Percentiles rank a stretch among this genome's conserved stretches.
Evolutionary conservation across 2,329 filamentous ascomycete species (phyloP).

Genomic region (Penicillium sp.): DNA sequence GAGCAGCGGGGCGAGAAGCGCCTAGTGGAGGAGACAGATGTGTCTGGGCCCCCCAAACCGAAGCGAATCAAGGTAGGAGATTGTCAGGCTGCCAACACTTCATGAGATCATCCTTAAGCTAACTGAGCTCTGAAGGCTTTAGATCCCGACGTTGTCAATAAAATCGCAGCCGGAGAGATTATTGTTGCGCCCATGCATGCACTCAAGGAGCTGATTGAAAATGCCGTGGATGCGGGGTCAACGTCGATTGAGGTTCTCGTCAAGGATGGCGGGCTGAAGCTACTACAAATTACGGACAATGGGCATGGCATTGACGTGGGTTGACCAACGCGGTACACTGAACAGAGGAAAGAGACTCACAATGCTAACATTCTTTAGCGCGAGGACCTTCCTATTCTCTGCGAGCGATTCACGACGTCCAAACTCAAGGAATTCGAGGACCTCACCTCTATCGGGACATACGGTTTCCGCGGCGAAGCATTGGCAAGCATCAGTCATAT

Average conservation of each 20-base stretch:
- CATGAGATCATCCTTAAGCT: conserved; percentile 19
- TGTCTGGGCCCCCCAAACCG: conserved; percentile 45
- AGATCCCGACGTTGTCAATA: conserved; percentile 93
- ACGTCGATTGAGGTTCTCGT: conserved; percentile 88
- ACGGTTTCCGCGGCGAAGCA: conserved; percentile 97
- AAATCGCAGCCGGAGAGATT: conserved; percentile 97
- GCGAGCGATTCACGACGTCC: conserved; percentile 95
- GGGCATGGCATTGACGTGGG: conserved; percentile 90
- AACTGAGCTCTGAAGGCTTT: conserved; percentile 67
- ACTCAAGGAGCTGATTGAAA: conserved; percentile 94
- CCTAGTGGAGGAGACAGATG: conserved; percentile 53
- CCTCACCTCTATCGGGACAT: conserved; percentile 85
- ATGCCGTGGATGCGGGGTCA: conserved; percentile 95
- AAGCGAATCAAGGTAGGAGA: conserved; percentile 54
- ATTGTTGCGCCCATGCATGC: conserved; percentile 97
- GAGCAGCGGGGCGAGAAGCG: conserved; percentile 55
- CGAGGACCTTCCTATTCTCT: conserved; percentile 89
- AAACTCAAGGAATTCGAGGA: conserved; percentile 96
- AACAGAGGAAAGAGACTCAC: background rate
- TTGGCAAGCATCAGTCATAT: conserved; percentile 98
- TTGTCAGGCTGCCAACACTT: background rate
- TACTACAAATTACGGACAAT: conserved; percentile 97
- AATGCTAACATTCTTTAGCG: conserved; percentile 60
- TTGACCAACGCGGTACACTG: conserved; percentile 13
- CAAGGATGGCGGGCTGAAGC: conserved; percentile 92